A percentile compares a stretch with the other conserved stretches of the same genome.
These are phyloP conservation scores for Cucumis hystrix DNA, from an alignment of 306 rosid genomes.

Conservation along the genomic window DNA sequence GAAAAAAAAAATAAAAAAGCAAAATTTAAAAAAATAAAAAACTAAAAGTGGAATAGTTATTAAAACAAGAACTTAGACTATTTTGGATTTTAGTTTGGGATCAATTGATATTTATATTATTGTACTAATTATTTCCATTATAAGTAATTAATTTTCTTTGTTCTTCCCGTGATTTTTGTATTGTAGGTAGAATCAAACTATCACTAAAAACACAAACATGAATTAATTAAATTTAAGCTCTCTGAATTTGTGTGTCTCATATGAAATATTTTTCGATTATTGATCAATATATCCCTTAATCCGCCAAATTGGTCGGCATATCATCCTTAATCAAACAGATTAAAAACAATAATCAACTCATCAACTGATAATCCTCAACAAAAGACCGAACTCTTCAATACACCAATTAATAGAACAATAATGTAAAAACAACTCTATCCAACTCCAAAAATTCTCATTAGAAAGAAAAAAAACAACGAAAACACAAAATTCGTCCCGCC, in stretches of 20 bases:
- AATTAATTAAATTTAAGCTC: not conserved
- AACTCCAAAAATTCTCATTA: not conserved
- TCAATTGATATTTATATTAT: not conserved
- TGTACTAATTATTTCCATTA: too few species aligned
- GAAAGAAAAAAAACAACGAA: not conserved
- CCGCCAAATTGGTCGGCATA: not conserved
- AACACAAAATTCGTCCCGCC: too few species aligned
- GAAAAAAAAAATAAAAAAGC: too few species aligned
- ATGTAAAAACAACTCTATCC: not conserved
- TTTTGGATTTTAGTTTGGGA: not conserved
- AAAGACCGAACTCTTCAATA: not conserved
- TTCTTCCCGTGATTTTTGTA: not conserved
- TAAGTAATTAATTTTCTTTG: not conserved
- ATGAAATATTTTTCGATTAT: not conserved
- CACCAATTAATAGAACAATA: not conserved
- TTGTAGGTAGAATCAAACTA: not conserved
- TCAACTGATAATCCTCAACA: not conserved
- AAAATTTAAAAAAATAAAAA: too few species aligned
- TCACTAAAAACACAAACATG: not conserved
- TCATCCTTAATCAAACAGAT: not conserved
- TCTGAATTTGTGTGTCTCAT: not conserved
- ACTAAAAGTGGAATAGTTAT: too few species aligned
- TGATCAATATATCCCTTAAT: not conserved
- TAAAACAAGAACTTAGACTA: too few species aligned
- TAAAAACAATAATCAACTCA: not conserved